phyloP scores from a whole-genome alignment of 495 filamentous ascomycete genomes.

The Lepraria neglecta region DNA sequence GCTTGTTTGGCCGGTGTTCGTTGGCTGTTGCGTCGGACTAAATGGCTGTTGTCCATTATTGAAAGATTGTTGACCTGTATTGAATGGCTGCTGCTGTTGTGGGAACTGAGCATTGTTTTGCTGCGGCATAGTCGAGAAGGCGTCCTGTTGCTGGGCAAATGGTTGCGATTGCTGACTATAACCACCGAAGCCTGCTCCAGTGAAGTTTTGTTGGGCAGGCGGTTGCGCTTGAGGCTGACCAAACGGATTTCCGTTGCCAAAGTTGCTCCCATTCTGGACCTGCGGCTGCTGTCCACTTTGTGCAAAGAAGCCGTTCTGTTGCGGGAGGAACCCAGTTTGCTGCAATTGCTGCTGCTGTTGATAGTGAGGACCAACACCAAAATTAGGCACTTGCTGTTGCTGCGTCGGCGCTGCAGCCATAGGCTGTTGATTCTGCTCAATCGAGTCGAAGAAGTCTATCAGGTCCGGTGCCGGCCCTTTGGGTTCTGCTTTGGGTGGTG shows the following conservation, averaged over 20 bases:
- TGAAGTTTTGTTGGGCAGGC: constrained; percentile 52
- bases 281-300: constrained; percentile 36
- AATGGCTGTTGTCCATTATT: constrained; percentile 32
- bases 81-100: constrained; percentile 42
- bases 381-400: constrained; percentile 38
- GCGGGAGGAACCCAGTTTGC: constrained; percentile 35
- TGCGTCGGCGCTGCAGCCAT: constrained; percentile 49
- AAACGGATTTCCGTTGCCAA: constrained; percentile 47
- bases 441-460: constrained; percentile 98
- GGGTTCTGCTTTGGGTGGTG: constrained; percentile 31
- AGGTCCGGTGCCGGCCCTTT: constrained; percentile 71
- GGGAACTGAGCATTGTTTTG: constrained; percentile 9
- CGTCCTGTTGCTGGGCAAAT: constrained; percentile 44
- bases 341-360: constrained; percentile 36
- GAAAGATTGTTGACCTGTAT: constrained; percentile 19
- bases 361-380: constrained; percentile 38
- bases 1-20: constrained; percentile 43
- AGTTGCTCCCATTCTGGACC: constrained; percentile 36
- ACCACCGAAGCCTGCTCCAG: constrained; percentile 80
- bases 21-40: constrained; percentile 21
- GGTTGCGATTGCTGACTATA: constrained; percentile 70
- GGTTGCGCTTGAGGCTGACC: constrained; percentile 45
- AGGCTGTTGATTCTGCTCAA: constrained; percentile 82
- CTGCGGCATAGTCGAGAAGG: constrained; percentile 59
- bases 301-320: constrained; percentile 33